Conservation (phyloP, 306 rosid genomes). For the Acacia crassicarpa region DNA sequence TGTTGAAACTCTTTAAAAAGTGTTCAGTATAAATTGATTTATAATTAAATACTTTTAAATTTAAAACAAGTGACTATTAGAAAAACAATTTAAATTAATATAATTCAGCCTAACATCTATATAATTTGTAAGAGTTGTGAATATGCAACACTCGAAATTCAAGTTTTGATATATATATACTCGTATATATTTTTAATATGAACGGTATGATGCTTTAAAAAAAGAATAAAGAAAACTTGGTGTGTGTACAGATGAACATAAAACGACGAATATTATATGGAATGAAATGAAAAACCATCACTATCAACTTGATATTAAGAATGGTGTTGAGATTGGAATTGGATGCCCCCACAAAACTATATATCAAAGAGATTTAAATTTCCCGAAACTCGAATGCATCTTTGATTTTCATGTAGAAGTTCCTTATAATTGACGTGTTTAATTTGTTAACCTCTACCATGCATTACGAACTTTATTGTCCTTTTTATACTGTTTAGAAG, state of each 20-base stretch:
- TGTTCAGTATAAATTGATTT: too few species aligned
- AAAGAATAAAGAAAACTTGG: too few species aligned
- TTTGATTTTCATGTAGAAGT: neutral
- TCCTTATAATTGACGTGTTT: neutral
- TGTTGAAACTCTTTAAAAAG: too few species aligned
- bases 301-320: neutral
- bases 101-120: too few species aligned
- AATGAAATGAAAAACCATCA: neutral
- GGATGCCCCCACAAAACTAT: conserved; percentile 8
- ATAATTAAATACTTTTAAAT: too few species aligned
- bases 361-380: conserved; percentile 8
- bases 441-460: neutral
- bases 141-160: too few species aligned
- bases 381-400: neutral
- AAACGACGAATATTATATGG: neutral
- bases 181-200: too few species aligned
- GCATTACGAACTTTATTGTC: neutral
- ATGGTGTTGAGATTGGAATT: conserved; percentile 1
- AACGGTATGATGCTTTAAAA: too few species aligned
- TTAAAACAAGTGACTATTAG: too few species aligned
- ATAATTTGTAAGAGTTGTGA: too few species aligned
- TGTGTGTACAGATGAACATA: neutral
- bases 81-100: too few species aligned
- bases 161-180: too few species aligned
- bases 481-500: neutral